These are phyloP conservation scores for Evernia prunastri DNA, from an alignment of 495 filamentous ascomycete species.

Conservation along the genomic window DNA sequence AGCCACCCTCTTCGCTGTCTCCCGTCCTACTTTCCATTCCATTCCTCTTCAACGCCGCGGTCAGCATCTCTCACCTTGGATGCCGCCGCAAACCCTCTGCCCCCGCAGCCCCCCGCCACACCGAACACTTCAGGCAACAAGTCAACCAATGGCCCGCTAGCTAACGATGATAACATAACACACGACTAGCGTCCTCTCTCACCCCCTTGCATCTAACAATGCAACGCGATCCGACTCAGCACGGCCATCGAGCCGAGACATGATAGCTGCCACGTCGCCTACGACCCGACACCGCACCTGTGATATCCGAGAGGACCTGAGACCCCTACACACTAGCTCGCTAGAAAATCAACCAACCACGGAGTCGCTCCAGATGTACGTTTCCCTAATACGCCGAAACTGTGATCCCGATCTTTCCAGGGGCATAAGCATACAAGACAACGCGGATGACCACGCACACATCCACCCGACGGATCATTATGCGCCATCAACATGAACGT, in stretches of 20 bases:
- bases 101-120: background rate
- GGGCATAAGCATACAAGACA: background rate
- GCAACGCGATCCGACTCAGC: background rate
- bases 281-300: background rate
- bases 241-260: background rate
- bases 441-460: background rate
- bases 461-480: background rate
- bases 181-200: background rate
- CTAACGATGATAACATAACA: too few species aligned
- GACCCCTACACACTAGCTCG: background rate
- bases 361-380: background rate
- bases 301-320: background rate
- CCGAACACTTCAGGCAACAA: background rate
- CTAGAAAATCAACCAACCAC: background rate
- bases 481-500: background rate
- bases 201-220: background rate
- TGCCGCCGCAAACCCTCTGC: background rate
- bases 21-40: background rate
- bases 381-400: background rate
- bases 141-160: background rate
- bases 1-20: background rate
- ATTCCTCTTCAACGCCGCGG: background rate
- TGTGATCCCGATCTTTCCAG: background rate
- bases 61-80: background rate
- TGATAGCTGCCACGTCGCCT: background rate